Evolutionary conservation across 1,139 yeast genomes (phyloP).

Genomic region (Pichia sp.): DNA sequence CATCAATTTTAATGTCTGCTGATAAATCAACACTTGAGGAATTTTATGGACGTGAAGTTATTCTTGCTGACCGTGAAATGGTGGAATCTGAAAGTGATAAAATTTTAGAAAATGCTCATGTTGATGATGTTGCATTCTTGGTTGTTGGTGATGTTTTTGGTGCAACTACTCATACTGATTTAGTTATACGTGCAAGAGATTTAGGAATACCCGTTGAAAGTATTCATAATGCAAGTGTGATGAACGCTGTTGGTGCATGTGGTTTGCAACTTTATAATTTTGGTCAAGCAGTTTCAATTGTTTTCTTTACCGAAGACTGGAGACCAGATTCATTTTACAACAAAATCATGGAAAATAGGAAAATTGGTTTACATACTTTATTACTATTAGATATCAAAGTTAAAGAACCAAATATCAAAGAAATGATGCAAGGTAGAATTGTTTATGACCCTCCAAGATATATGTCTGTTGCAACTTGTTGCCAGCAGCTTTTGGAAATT

Average conservation of each 20-base stretch:
- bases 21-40: constrained; percentile 59
- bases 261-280: constrained; percentile 92
- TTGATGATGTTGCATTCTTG: constrained; percentile 81
- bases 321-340: constrained; percentile 93
- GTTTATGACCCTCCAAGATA: constrained; percentile 96
- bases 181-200: constrained; percentile 85
- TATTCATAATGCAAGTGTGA: constrained; percentile 92
- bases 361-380: constrained; percentile 85
- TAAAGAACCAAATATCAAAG: constrained; percentile 91
- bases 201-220: constrained; percentile 70
- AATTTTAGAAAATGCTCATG: constrained; percentile 69
- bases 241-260: constrained; percentile 98
- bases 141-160: constrained; percentile 99
- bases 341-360: constrained; percentile 83
- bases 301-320: constrained; percentile 93
- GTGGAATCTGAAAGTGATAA: constrained; percentile 86
- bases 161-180: constrained; percentile 95
- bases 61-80: constrained; percentile 88
- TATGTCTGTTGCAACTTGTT: constrained; percentile 89
- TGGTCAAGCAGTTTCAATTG: constrained; percentile 95
- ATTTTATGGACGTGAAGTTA: constrained; percentile 80
- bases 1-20: constrained; percentile 93
- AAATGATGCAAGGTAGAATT: constrained; percentile 86
- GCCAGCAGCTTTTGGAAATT: constrained; percentile 77
- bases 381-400: constrained; percentile 89